Evolutionary conservation across 164 flowering plant genomes (phyloP).

Genomic region (Magnolia sinica): DNA sequence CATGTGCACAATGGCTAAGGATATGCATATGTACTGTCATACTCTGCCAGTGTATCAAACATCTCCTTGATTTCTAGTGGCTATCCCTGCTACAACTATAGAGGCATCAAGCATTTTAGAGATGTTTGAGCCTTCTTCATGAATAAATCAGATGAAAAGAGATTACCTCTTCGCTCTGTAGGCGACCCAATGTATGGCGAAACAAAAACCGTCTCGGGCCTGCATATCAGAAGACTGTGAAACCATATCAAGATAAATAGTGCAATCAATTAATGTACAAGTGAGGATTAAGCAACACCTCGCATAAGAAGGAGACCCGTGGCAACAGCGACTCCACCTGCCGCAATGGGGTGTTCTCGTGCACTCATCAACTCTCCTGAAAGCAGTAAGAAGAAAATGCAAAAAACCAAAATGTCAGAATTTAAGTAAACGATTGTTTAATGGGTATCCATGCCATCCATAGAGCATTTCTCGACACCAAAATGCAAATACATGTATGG

Average conservation of each 20-base stretch:
- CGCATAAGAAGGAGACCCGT: conserved; percentile 61
- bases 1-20: too few species aligned
- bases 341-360: conserved; percentile 62
- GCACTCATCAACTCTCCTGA: conserved; percentile 57
- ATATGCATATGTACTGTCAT: too few species aligned
- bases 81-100: too few species aligned
- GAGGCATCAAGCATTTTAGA: background rate
- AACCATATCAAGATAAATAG: background rate
- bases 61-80: too few species aligned
- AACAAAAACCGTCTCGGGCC: conserved; percentile 87
- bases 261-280: background rate
- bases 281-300: conserved; percentile 35
- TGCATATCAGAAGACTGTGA: conserved; percentile 20
- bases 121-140: background rate
- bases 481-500: background rate
- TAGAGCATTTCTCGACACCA: background rate
- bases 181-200: conserved; percentile 73
- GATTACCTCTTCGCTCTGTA: conserved; percentile 84
- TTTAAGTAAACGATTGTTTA: background rate
- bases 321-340: conserved; percentile 52
- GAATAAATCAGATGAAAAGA: conserved; percentile 1
- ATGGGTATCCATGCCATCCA: background rate
- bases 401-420: background rate
- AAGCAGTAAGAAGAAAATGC: background rate
- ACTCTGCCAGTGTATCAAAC: too few species aligned